These are phyloP conservation scores for Globisporangium acanthophoron DNA, from an alignment of 352 stramenopile genomes.

Conservation along the genomic window DNA sequence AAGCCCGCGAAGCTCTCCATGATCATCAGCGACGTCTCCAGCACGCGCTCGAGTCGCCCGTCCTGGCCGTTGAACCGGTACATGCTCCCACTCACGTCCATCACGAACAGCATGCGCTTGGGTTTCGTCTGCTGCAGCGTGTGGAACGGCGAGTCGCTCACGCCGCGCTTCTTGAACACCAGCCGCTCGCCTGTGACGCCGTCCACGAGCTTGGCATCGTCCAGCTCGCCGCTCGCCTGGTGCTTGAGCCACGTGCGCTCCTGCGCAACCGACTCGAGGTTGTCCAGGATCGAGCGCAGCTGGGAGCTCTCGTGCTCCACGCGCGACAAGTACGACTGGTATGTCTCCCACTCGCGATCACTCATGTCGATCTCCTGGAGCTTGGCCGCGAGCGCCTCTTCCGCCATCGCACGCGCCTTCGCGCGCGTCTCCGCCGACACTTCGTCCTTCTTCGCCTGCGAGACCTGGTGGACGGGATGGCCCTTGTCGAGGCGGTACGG, in stretches of 20 bases:
- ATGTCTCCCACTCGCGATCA: slow-evolving; percentile 73
- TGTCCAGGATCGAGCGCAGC: slow-evolving; percentile 72
- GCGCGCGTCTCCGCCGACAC: slow-evolving; percentile 81
- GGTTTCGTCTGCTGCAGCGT: slow-evolving; percentile 31
- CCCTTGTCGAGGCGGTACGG: slow-evolving; percentile 93
- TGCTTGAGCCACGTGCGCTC: slow-evolving; percentile 92
- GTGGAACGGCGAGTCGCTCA: slow-evolving; percentile 52
- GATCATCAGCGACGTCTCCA: slow-evolving; percentile 94
- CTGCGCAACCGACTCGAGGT: slow-evolving; percentile 77
- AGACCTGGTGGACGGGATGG: slow-evolving; percentile 93
- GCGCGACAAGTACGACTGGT: slow-evolving; percentile 63
- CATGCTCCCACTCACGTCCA: slow-evolving; percentile 92
- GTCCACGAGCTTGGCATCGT: slow-evolving; percentile 94
- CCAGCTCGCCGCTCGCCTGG: slow-evolving; percentile 92
- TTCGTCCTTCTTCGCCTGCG: slow-evolving; percentile 90
- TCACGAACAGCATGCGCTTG: slow-evolving; percentile 89
- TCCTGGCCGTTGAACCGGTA: slow-evolving; percentile 94
- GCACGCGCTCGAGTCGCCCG: slow-evolving; percentile 86
- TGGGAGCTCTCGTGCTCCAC: slow-evolving; percentile 78
- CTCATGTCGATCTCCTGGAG: slow-evolving; percentile 85
- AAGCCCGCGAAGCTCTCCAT: slow-evolving; percentile 93
- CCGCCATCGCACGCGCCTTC: slow-evolving; percentile 64
- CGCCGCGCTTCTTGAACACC: slow-evolving; percentile 91
- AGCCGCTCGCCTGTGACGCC: slow-evolving; percentile 87
- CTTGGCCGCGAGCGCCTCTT: slow-evolving; percentile 59